Percentiles rank a stretch among this genome's conserved stretches.
Conservation (phyloP, 352 stramenopile genomes). For the Phytophthora fragariae region DNA sequence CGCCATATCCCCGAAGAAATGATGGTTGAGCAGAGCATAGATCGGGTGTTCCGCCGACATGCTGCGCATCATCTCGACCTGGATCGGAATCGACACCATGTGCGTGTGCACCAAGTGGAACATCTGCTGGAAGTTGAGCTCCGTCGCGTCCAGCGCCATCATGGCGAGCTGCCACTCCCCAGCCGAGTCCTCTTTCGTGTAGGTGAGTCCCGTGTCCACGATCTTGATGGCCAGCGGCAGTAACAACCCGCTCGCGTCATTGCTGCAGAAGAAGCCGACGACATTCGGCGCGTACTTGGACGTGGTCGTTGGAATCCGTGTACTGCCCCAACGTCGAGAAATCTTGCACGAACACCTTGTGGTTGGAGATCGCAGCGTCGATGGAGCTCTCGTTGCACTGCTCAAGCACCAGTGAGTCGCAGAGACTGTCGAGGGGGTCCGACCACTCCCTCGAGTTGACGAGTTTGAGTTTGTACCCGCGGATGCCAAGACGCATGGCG, state of each 20-base stretch:
- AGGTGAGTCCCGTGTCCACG: constrained; percentile 38
- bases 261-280: constrained; percentile 50
- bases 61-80: constrained; percentile 52
- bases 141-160: constrained; percentile 47
- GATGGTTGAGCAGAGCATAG: constrained; percentile 47
- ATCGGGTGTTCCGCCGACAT: constrained; percentile 47
- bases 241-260: constrained; percentile 20
- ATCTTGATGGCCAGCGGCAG: constrained; percentile 44
- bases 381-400: constrained; percentile 30
- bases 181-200: constrained; percentile 35
- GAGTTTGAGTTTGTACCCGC: constrained; percentile 42
- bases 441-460: constrained; percentile 25
- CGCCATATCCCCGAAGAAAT: constrained; percentile 45
- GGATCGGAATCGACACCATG: constrained; percentile 44
- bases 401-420: constrained; percentile 16
- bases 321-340: constrained; percentile 34
- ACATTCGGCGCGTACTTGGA: constrained; percentile 42
- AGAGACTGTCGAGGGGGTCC: constrained; percentile 25
- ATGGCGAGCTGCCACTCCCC: constrained; percentile 49
- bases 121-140: constrained; percentile 42
- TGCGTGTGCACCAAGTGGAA: constrained; percentile 42
- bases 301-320: constrained; percentile 27
- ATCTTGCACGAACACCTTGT: constrained; percentile 38
- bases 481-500: constrained; percentile 35
- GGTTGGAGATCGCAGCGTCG: constrained; percentile 17